These are phyloP conservation scores for Cunninghamia lanceolata DNA, from an alignment of 75 land plant species.

Conservation along the genomic window DNA sequence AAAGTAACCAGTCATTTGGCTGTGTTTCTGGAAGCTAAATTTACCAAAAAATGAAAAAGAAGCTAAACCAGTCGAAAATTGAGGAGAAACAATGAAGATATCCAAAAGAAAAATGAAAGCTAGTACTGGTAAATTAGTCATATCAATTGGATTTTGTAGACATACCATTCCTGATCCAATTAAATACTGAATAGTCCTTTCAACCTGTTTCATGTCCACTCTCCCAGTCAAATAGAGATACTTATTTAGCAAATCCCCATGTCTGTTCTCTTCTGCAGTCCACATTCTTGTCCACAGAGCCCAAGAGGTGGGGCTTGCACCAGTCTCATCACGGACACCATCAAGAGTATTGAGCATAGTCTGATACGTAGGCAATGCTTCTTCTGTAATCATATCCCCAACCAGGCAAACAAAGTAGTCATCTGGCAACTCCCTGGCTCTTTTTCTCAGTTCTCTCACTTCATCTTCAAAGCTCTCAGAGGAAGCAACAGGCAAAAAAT, in stretches of 20 bases:
- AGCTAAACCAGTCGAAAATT: background rate
- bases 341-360: slow-evolving; percentile 61
- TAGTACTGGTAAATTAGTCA: background rate
- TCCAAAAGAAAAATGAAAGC: background rate
- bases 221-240: slow-evolving; percentile 55
- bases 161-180: slow-evolving; percentile 64
- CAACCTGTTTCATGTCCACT: slow-evolving; percentile 49
- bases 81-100: background rate
- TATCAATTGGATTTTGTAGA: background rate
- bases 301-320: slow-evolving; percentile 51
- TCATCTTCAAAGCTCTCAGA: slow-evolving; percentile 56
- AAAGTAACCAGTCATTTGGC: background rate
- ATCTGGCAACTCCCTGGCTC: slow-evolving; percentile 49
- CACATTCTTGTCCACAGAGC: slow-evolving; percentile 57
- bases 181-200: slow-evolving; percentile 53
- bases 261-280: slow-evolving; percentile 70
- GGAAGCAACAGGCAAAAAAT: slow-evolving; percentile 56
- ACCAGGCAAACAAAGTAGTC: slow-evolving; percentile 62
- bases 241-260: slow-evolving; percentile 51
- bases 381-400: slow-evolving; percentile 69
- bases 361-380: slow-evolving; percentile 57
- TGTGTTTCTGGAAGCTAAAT: background rate
- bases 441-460: slow-evolving; percentile 46
- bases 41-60: background rate
- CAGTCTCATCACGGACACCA: slow-evolving; percentile 57